Conservation (phyloP, 2,329 filamentous ascomycete genomes). For the Stachybotrys elegans region DNA sequence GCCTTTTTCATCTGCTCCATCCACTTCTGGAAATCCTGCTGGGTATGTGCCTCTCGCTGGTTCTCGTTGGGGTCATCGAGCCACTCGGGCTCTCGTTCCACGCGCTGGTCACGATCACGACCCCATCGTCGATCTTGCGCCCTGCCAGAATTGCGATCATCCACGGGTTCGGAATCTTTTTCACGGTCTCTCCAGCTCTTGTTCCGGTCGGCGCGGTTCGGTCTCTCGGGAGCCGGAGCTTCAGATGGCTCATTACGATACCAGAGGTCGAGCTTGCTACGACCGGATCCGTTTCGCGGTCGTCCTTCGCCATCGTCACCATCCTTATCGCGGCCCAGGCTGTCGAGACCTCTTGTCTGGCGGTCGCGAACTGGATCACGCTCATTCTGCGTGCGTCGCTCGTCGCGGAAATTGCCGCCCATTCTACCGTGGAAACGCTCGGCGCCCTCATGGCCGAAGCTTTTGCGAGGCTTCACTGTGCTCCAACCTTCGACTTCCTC, state of each 20-base stretch:
- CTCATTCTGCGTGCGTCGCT: conserved; percentile 43
- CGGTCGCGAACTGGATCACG: conserved; percentile 46
- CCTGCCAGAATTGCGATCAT: conserved; percentile 54
- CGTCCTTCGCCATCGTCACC: conserved; percentile 48
- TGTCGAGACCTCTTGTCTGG: conserved; percentile 44
- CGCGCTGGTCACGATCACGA: conserved; percentile 51
- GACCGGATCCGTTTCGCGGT: conserved; percentile 59
- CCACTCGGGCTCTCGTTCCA: conserved; percentile 87
- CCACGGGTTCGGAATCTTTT: conserved; percentile 31
- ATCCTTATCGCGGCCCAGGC: conserved; percentile 44
- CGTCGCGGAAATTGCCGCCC: conserved; percentile 43
- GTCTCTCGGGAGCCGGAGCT: conserved; percentile 30
- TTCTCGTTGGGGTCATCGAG: conserved; percentile 70
- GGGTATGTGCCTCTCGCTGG: conserved; percentile 67
- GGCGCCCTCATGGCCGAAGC: conserved; percentile 65
- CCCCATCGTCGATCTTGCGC: conserved; percentile 48
- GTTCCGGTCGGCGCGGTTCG: conserved; percentile 52
- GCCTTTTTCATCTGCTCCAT: conserved; percentile 84
- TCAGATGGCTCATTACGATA: conserved; percentile 52
- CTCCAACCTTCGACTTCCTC: conserved; percentile 71
- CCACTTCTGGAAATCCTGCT: conserved; percentile 91
- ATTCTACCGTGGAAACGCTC: conserved; percentile 65
- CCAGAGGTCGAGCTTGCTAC: conserved; percentile 71
- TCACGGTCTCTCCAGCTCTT: conserved; percentile 58
- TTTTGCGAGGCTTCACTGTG: conserved; percentile 68